phyloP scores from a whole-genome alignment of 1,139 yeast species.

The Geotrichum phurueaensis region DNA sequence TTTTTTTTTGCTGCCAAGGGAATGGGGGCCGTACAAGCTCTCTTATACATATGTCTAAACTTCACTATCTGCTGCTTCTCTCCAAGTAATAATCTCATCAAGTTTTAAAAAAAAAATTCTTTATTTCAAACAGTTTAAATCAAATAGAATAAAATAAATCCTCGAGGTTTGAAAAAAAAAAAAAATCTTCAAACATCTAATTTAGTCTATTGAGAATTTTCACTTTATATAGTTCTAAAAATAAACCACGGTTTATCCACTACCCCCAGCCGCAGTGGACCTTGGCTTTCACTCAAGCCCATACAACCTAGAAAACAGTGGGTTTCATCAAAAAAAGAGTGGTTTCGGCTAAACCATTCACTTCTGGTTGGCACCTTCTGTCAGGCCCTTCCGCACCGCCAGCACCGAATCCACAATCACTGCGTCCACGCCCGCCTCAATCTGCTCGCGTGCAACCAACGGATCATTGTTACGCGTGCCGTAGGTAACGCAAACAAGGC shows the following conservation, averaged over 20 bases:
- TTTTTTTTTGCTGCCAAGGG: no score
- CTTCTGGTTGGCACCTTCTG: slow-evolving; percentile 18
- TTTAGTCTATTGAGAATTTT: no score
- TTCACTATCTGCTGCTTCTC: background rate
- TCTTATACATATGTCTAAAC: background rate
- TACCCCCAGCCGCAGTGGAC: no score
- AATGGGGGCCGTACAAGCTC: background rate
- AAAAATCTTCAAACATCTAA: no score
- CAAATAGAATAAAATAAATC: no score
- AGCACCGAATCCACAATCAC: slow-evolving; percentile 93
- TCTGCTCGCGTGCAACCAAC: slow-evolving; percentile 74
- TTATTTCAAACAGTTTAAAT: no score
- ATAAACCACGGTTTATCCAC: background rate
- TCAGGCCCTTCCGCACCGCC: slow-evolving; percentile 82
- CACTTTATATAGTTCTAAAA: background rate
- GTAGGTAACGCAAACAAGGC: slow-evolving; percentile 89
- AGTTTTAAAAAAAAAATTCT: no score
- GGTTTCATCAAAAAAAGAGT: no score
- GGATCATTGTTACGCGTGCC: slow-evolving; percentile 85
- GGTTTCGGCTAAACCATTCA: background rate
- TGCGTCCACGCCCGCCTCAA: slow-evolving; percentile 95
- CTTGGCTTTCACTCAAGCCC: no score
- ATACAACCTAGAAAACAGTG: no score
- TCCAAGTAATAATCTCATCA: no score
- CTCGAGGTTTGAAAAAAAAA: no score